phyloP scores from a whole-genome alignment of 1,284 basidiomycete species.

The Filobasidium uniguttulatum region DNA sequence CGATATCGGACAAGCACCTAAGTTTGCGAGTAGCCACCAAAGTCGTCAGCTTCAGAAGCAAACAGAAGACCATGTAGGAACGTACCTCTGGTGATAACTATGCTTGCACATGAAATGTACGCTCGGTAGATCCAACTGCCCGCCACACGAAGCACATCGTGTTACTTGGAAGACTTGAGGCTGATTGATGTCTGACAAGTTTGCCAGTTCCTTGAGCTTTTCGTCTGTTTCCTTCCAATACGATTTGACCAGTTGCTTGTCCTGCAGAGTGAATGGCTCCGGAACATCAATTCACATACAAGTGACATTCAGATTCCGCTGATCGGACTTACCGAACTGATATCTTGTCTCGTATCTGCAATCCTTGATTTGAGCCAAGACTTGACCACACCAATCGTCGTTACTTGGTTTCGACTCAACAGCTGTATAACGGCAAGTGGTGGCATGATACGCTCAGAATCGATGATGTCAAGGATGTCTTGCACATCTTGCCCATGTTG shows the following conservation, averaged over 20 bases:
- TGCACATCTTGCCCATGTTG: constrained; percentile 58
- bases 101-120: constrained; percentile 98
- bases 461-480: constrained; percentile 58
- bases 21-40: neutral
- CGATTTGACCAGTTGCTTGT: constrained; percentile 66
- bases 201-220: constrained; percentile 66
- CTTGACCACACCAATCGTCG: constrained; percentile 79
- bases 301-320: too few relatives aligned
- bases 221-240: constrained; percentile 73
- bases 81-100: constrained; percentile 80
- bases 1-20: constrained; percentile 51
- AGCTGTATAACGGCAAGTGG: constrained; percentile 80
- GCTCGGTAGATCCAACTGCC: constrained; percentile 77
- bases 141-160: constrained; percentile 72
- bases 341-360: constrained; percentile 55
- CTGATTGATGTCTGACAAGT: constrained; percentile 58
- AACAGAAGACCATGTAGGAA: constrained; percentile 13
- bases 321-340: constrained; percentile 60
- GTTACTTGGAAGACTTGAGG: constrained; percentile 88
- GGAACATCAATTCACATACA: neutral
- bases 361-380: constrained; percentile 74
- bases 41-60: neutral
- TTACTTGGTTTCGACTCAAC: constrained; percentile 68
- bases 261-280: constrained; percentile 42
- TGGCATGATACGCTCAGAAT: constrained; percentile 66